Evolutionary conservation across 176 grass and related monocot genomes (phyloP).

Genomic region (Alopecurus myosuroides): DNA sequence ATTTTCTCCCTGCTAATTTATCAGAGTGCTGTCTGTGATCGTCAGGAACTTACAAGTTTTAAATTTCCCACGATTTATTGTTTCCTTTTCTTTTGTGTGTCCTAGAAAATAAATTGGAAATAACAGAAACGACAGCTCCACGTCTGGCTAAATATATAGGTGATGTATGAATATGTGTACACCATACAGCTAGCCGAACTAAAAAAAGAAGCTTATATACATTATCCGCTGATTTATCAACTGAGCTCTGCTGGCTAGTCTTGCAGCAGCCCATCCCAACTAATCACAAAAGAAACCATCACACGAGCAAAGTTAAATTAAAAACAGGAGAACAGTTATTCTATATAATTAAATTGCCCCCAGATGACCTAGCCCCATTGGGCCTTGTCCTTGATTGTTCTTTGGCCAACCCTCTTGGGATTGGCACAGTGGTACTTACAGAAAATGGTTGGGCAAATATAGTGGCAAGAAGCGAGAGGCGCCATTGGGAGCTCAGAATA

Average conservation of each 20-base stretch:
- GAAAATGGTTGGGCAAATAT: not conserved
- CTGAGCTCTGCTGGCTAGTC: conserved; percentile 22
- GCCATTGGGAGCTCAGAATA: conserved; percentile 60
- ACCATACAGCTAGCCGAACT: conserved; percentile 6
- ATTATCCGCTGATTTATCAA: conserved; percentile 38
- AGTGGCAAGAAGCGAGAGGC: conserved; percentile 31
- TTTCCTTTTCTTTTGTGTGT: conserved; percentile 3
- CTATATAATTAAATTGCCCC: conserved; percentile 4
- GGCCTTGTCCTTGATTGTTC: conserved; percentile 11
- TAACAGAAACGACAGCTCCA: conserved; percentile 23
- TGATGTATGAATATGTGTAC: conserved; percentile 39
- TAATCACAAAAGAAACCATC: conserved; percentile 42
- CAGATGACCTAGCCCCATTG: conserved; percentile 16
- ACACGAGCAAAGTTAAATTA: conserved; percentile 22
- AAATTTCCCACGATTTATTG: conserved; percentile 21
- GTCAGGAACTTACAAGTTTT: conserved; percentile 3
- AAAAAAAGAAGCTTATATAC: not conserved
- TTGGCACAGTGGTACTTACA: not conserved
- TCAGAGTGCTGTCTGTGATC: conserved; percentile 16
- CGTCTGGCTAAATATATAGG: not conserved
- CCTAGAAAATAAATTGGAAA: not conserved
- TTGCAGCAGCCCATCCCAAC: conserved; percentile 38
- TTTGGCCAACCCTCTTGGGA: not conserved
- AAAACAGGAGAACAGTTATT: conserved; percentile 18
- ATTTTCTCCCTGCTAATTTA: conserved; percentile 14